Evolutionary conservation across 2,329 filamentous ascomycete species (phyloP), one percentile per base, ranked within the genome.

Genomic region (Gaeumannomyces sp.): DNA sequence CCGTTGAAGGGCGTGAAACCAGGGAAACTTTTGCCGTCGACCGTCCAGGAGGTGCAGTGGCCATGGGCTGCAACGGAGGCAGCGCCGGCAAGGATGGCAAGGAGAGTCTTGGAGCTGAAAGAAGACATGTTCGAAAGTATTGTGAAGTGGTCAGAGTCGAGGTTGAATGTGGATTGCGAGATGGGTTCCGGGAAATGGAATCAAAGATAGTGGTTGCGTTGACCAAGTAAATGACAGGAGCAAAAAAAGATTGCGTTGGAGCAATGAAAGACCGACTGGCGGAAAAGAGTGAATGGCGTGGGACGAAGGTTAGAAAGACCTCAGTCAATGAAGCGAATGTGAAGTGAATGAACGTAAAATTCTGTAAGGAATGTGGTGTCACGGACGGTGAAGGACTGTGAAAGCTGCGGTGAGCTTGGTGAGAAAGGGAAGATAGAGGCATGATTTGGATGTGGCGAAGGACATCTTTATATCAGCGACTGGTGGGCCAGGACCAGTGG

Each of bases 81-180:
- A 33, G 62, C 62, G 57, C 62, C 62, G 56, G 57, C 62, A 13
- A 86, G n/a, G 62, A 45, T 35, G 35, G 57, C 38, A 57, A 60
- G 33, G 62, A 64, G 16, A 33, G 35, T 53, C 62, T 64, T 64
- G 33, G 31, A 25, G 50, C 53, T 64, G 62, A 60, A 64, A 57
- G 57, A 64, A 64, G 62, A 45, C 62, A 64, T 64, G 25, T 60
- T 62, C 10, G 28, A 2, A 13, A 27, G 14, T 4, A n/a, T 62
- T 4, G 10, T 45, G 16, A n/a, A 16, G 2, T 10, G 50, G 13
- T 19, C 56, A 5, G 28, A 3, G 19, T 57, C 6, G 45, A 45
- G 10, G 7, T 22, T 1, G 33, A 35, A 35, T 57, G 22, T 57
- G 45, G 4, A 13, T 31, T 50, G 35, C 14, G 50, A 27, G 29